These are phyloP conservation scores for Rhizophagus clarus DNA, from an alignment of 192 early-diverging fungal species.

Conservation along the genomic window DNA sequence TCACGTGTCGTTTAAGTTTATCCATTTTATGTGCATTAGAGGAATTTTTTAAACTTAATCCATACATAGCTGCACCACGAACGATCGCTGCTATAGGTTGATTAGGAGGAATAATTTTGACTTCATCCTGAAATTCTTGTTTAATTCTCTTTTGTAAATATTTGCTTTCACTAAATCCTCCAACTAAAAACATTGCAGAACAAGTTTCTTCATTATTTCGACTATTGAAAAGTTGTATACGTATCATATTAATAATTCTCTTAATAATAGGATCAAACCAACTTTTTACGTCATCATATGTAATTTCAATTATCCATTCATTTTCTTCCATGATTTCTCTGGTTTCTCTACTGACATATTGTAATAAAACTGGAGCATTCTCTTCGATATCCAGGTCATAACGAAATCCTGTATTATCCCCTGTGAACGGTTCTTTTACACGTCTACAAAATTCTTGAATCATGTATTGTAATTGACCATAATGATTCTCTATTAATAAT, in stretches of 20 bases:
- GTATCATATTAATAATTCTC: background rate
- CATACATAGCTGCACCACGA: background rate
- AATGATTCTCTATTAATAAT: slow-evolving; percentile 38
- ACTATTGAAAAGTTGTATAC: background rate
- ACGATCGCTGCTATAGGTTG: background rate
- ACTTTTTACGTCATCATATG: slow-evolving; percentile 33
- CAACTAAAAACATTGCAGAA: background rate
- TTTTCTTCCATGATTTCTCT: slow-evolving; percentile 42
- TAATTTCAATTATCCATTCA: slow-evolving; percentile 48
- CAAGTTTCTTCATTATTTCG: background rate
- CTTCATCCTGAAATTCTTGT: background rate
- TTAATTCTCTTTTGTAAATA: background rate
- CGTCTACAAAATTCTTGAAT: background rate
- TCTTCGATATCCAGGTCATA: background rate
- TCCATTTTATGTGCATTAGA: background rate
- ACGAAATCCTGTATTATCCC: background rate
- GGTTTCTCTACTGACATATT: slow-evolving; percentile 3
- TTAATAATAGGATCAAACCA: background rate
- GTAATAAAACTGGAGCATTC: background rate
- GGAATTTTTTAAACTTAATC: background rate
- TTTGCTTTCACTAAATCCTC: background rate
- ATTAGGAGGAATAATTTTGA: background rate
- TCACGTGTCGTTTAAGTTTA: background rate
- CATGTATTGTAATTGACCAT: slow-evolving; percentile 7
- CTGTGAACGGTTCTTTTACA: background rate